A percentile compares a stretch with the other conserved stretches of the same genome.
phyloP scores from a whole-genome alignment of 106 monocot species.

The Cymbidium sinense region DNA sequence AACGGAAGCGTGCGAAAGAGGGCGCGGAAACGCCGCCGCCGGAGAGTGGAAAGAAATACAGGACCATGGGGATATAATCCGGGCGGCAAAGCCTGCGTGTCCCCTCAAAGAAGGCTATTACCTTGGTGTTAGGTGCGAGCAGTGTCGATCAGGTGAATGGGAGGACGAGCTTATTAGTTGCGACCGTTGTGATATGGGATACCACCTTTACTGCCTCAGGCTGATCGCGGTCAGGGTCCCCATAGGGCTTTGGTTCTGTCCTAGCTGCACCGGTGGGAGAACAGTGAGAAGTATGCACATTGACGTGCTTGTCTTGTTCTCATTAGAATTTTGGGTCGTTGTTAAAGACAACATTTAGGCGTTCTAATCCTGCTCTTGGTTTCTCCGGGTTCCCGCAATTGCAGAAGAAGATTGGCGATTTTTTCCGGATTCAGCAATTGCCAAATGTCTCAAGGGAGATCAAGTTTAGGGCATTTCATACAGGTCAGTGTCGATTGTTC shows the following conservation, averaged over 20 bases:
- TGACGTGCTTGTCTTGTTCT: neutral
- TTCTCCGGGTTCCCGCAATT: constrained; percentile 55
- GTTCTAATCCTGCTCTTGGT: constrained; percentile 10
- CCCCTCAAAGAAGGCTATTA: constrained; percentile 28
- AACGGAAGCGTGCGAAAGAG: constrained; percentile 38
- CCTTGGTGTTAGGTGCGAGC: constrained; percentile 51
- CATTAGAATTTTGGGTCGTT: neutral
- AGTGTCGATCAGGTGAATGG: constrained; percentile 55
- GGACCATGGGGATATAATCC: constrained; percentile 65
- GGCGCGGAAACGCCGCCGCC: constrained; percentile 45
- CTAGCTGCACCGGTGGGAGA: constrained; percentile 23
- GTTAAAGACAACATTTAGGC: neutral
- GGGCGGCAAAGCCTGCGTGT: constrained; percentile 20
- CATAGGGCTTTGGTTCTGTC: constrained; percentile 68
- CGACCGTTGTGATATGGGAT: constrained; percentile 69
- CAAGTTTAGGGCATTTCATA: constrained; percentile 24
- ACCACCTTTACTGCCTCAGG: constrained; percentile 62
- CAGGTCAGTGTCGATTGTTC: constrained; percentile 1
- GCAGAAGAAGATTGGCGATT: constrained; percentile 83
- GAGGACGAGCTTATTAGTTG: constrained; percentile 70
- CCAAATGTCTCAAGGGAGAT: constrained; percentile 7
- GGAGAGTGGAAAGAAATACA: constrained; percentile 29
- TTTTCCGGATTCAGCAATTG: constrained; percentile 71
- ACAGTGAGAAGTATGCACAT: constrained; percentile 6
- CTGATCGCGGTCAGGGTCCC: constrained; percentile 72